phyloP scores from a whole-genome alignment of 192 early-diverging fungal species.

The Pecoramyces ruminantium region DNA sequence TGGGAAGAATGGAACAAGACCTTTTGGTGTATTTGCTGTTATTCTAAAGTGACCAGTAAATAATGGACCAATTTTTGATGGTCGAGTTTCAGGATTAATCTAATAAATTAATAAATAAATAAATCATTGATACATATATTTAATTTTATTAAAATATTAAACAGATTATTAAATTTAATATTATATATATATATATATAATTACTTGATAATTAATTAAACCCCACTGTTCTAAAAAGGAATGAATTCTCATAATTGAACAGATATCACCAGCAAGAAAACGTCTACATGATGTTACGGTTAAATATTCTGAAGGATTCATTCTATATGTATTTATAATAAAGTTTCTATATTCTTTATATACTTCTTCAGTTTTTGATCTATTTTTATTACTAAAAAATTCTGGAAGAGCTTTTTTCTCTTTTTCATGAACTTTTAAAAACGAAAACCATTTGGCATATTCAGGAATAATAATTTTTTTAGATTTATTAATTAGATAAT shows the following conservation, averaged over 20 bases:
- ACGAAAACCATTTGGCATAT: constrained; percentile 86
- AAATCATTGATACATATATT: too few species aligned
- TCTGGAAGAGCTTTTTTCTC: constrained; percentile 82
- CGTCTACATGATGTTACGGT: constrained; percentile 94
- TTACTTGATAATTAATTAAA: constrained; percentile 91
- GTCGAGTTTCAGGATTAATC: constrained; percentile 84
- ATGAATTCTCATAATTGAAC: constrained; percentile 94
- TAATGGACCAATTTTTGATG: constrained; percentile 77
- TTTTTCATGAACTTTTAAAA: constrained; percentile 61
- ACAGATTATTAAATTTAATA: too few species aligned
- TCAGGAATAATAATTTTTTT: constrained; percentile 36
- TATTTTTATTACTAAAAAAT: constrained; percentile 87
- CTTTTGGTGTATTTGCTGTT: constrained; percentile 89
- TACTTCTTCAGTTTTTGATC: constrained; percentile 78
- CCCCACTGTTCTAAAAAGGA: constrained; percentile 99
- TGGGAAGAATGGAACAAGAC: constrained; percentile 77
- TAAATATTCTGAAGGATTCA: constrained; percentile 88
- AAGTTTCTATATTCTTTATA: constrained; percentile 93
- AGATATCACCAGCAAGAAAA: constrained; percentile 94
- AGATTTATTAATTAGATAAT: constrained; percentile 4
- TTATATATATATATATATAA: not conserved
- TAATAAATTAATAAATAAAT: constrained; percentile 10
- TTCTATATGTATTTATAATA: constrained; percentile 92
- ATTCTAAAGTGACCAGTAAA: constrained; percentile 96
- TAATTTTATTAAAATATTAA: too few species aligned